phyloP scores from a whole-genome alignment of 257 asterid species.

The Osmanthus fragrans region DNA sequence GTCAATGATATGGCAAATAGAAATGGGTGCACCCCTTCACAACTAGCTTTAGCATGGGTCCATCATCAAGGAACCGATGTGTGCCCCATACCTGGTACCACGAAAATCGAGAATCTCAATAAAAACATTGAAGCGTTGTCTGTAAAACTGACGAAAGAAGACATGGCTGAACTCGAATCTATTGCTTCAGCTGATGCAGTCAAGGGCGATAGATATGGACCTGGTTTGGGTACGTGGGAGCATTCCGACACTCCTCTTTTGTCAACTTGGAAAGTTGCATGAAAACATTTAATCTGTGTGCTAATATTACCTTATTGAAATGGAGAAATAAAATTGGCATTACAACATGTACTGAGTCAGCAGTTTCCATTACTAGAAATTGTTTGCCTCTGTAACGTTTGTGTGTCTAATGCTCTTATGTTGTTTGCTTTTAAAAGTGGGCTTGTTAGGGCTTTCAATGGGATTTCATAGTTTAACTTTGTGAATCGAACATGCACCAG shows the following conservation, averaged over 20 bases:
- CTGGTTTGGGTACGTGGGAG: constrained; percentile 6
- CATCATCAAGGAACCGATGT: constrained; percentile 43
- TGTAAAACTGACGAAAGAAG: constrained; percentile 34
- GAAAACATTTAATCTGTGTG: neutral
- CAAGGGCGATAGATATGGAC: constrained; percentile 34
- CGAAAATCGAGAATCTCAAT: constrained; percentile 33
- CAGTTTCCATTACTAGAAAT: no score
- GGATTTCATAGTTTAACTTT: no score
- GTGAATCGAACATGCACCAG: no score
- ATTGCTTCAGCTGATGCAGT: constrained; percentile 33
- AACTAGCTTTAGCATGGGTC: constrained; percentile 43
- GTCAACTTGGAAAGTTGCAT: constrained; percentile 22
- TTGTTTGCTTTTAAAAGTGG: no score
- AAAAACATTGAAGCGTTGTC: constrained; percentile 36
- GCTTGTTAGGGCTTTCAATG: no score
- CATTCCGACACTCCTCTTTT: constrained; percentile 25
- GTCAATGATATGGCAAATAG: constrained; percentile 29
- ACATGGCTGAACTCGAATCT: constrained; percentile 38
- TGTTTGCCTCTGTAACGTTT: no score
- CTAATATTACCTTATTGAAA: neutral
- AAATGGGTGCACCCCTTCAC: constrained; percentile 47
- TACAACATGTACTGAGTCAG: no score
- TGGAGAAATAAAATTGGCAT: no score
- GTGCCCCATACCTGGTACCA: constrained; percentile 38
- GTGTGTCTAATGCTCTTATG: no score